These are phyloP conservation scores for Alternaria triticina DNA, from an alignment of 2,329 filamentous ascomycete species.

Conservation along the genomic window DNA sequence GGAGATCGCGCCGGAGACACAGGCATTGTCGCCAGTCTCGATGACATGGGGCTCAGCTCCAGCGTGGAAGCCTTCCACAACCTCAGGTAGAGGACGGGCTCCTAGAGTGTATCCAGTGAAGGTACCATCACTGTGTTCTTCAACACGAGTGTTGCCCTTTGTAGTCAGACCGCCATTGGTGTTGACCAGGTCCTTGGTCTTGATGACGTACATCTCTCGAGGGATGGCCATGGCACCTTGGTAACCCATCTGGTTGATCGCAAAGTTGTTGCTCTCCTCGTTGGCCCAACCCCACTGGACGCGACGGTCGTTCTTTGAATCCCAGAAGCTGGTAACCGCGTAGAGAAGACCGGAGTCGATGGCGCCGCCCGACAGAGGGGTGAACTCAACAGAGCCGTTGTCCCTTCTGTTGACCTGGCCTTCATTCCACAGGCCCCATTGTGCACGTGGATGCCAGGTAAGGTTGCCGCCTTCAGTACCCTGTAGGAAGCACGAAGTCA, in stretches of 20 bases:
- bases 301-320: slow-evolving; percentile 56
- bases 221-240: slow-evolving; percentile 54
- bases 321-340: slow-evolving; percentile 56
- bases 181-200: slow-evolving; percentile 49
- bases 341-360: slow-evolving; percentile 55
- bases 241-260: slow-evolving; percentile 51
- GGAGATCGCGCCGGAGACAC: slow-evolving; percentile 30
- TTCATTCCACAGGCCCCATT: slow-evolving; percentile 57
- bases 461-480: slow-evolving; percentile 54
- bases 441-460: slow-evolving; percentile 47
- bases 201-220: slow-evolving; percentile 56
- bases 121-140: slow-evolving; percentile 45
- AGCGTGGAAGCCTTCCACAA: slow-evolving; percentile 50
- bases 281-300: slow-evolving; percentile 57
- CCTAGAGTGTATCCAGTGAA: slow-evolving; percentile 55
- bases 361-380: slow-evolving; percentile 52
- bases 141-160: slow-evolving; percentile 46
- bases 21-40: slow-evolving; percentile 19
- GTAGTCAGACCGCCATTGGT: slow-evolving; percentile 40
- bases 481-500: not conserved
- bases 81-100: slow-evolving; percentile 52
- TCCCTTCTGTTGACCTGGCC: slow-evolving; percentile 50
- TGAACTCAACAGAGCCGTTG: slow-evolving; percentile 55
- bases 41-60: slow-evolving; percentile 31
- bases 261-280: slow-evolving; percentile 54